Base-by-base conservation (phyloP, 1,284 basidiomycete species). In the Marasmius fiardii region DNA sequence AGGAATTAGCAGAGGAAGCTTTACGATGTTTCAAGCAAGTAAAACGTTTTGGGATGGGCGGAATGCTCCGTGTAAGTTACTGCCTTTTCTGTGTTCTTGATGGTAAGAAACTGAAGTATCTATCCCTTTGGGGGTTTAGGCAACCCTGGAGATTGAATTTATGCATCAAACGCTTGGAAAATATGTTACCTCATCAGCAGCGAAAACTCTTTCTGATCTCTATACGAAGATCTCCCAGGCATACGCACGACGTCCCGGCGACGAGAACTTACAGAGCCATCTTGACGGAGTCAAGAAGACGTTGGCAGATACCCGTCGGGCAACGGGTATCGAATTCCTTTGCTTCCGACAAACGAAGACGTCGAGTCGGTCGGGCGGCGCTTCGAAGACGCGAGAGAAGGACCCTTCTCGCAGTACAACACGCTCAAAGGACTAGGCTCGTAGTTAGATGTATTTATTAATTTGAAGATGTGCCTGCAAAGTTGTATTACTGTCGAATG, bases 141-240 rank as follows among this genome's bases (percentile, higher is more conserved):
- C 97, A 2, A 99, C 97, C 2, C 84, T 99, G 28, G 97, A 99
- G 73, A 98, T 98, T 63, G 97, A 99, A 73, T 99, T 98, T 74
- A 86, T 98, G 74, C 95, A 99, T 71, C 96, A 98, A 74, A 95
- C 92, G 4, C 79, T 99, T 39, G 84, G 88, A 28, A 86, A 89
- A 58, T 96, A 95, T 69, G 90, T 98, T 45, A 91, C 91, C 3
- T 77, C 87, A 0, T 68, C 80, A 4, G 92, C 96, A 4, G 90
- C 92, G 53, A 83, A 85, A 65, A 90, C 85, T 44, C 80, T 99
- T 24, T 91, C 92, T 43, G 88, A 95, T 57, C 82, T 98, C 35
- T 99, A 99, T 76, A 92, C 90, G 67, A 93, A 90, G 64, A 98
- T 99, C 64, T 95, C 93, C 21, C 85, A 92, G 68, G 90, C 92